Evolutionary conservation across 805 yeast genomes (phyloP), one percentile per base, ranked within the genome.

Genomic region (Torulaspora delbrueckii): DNA sequence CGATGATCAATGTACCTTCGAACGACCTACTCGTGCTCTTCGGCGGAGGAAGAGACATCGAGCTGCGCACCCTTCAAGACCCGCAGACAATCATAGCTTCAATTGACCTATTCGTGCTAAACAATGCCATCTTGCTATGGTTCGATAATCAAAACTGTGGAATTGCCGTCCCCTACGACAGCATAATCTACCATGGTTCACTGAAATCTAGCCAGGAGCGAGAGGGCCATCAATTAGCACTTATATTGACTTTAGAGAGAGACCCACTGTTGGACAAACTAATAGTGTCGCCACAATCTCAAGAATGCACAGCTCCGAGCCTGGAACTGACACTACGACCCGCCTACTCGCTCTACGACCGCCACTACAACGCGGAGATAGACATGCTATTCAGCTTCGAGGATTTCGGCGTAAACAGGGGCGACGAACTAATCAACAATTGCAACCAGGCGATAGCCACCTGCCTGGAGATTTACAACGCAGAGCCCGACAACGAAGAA

Each of bases 11-110:
- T 35, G 42, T 48, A n/a, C 46, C 60, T 5, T 37, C 53, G 10
- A 50, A 52, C 12, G 67, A 64, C 19, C 45, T 52, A n/a, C 66
- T 69, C 1, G 51, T 71, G 1, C 51, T 71, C 14, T 65, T 63
- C 39, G 76, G 73, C 3, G 76, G 76, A 3, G 75, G 76, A 1
- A 59, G 74, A 25, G 63, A 69, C 22, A 57, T 71, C 52, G 39
- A 55, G 0, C 45, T 64, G 12, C 50, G 57, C 16, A 25, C 54
- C 25, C 42, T 63, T 9, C 53, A 51, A 12, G 44, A 50, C 18
- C 34, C 46, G 22, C 28, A 38, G 41, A 32, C 16, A 10, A 19
- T 39, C 25, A 31, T 56, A 16, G 59, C 53, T 26, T 33, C 50
- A 14, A 58, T 57, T 8, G 76, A 72, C 42, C 34, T 73, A 3